Evolutionary conservation across 768 basidiomycete genomes (phyloP), one percentile per base, ranked within the genome.

Genomic region (Lentinula guzmanii): DNA sequence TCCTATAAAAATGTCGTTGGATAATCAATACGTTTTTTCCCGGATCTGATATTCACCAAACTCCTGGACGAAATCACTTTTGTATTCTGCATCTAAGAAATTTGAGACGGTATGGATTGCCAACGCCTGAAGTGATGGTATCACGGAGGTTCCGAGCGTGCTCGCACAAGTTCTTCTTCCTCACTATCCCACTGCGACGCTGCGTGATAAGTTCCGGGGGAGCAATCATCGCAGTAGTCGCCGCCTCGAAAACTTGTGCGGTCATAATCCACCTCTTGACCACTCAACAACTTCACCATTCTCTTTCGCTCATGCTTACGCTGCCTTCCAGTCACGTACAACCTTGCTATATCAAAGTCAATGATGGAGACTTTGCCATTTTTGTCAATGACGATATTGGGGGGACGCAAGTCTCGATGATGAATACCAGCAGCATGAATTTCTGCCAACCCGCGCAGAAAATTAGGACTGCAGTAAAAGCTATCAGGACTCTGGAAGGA

Each of bases 261-360:
- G 34, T 52, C 51, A 18, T 52, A 52, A 21, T 52, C 51, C 33
- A 52, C 51, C 4, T 11, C n/a, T 16, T 35, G 8, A 8, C 51
- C 51, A 33, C 8, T 52, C 10, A 52, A 33, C 10, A 52, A 28
- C 15, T 35, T 35, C 10, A 52, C 16, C 51, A 52, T 15, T 13
- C 51, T 52, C 31, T 52, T 52, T 35, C 51, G 28, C 5, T 52
- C 51, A 34, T 52, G 51, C 34, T 52, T 52, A 2, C 51, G 51
- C 15, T 52, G 43, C 34, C 28, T 18, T 41, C 37, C 33, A n/a
- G 59, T 51, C 31, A 41, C 50, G 35, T 60, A 41, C 8, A 52
- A 33, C 18, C 59, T 50, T 28, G 59, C 59, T 31, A 24, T 3
- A 57, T 61, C 61, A 13, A 61, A 61, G 31, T 61, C 61, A 31